Percentiles rank a stretch among this genome's conserved stretches.
phyloP scores from a whole-genome alignment of 495 filamentous ascomycete species.

The Hypoxylon perforatum region DNA sequence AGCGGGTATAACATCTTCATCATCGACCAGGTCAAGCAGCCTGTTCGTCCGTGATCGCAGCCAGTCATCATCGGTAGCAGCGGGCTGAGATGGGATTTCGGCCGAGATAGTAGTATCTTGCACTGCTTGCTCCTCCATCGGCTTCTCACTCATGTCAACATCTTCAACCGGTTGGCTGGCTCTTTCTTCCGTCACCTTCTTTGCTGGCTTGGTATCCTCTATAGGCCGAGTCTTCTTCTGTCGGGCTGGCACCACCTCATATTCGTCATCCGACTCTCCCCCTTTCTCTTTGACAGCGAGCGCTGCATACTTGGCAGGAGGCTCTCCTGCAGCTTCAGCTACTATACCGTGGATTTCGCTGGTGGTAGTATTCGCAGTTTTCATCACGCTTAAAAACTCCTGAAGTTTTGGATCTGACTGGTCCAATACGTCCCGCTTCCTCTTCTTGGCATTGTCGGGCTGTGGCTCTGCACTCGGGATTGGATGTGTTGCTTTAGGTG shows the following conservation, averaged over 20 bases:
- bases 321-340: conserved; percentile 62
- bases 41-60: conserved; percentile 91
- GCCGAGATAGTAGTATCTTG: conserved; percentile 6
- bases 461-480: conserved; percentile 29
- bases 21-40: conserved; percentile 82
- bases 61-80: conserved; percentile 87
- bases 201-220: conserved; percentile 49
- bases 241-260: conserved; percentile 64
- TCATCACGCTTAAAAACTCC: conserved; percentile 89
- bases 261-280: conserved; percentile 72
- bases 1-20: conserved; percentile 53
- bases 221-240: conserved; percentile 39
- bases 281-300: conserved; percentile 59
- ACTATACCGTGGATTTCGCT: conserved; percentile 64
- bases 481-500: conserved; percentile 31
- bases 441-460: conserved; percentile 53
- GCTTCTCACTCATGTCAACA: conserved; percentile 14
- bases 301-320: conserved; percentile 56
- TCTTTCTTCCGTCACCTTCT: background rate
- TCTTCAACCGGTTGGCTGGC: background rate
- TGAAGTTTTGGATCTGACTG: conserved; percentile 79
- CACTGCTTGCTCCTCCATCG: conserved; percentile 19
- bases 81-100: conserved; percentile 9
- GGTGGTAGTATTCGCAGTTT: conserved; percentile 71
- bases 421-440: conserved; percentile 62